Evolutionary conservation across 2,329 filamentous ascomycete genomes (phyloP).

Genomic region (Xylariaceae sp.): DNA sequence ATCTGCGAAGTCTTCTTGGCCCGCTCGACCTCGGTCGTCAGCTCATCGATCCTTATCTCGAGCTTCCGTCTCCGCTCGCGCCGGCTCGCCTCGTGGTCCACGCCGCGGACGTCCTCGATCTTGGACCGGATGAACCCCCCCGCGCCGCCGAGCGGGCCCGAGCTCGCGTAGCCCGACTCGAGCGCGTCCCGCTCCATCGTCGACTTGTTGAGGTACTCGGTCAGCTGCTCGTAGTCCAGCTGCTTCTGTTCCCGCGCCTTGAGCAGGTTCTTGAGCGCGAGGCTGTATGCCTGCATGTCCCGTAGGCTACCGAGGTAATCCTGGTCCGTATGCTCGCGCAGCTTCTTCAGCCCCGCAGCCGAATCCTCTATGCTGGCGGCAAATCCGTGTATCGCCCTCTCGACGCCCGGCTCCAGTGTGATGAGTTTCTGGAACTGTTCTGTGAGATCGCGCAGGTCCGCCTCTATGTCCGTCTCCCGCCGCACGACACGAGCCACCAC

Average conservation of each 20-base stretch:
- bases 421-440: constrained; percentile 94
- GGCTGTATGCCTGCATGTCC: constrained; percentile 93
- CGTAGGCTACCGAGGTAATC: constrained; percentile 89
- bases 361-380: constrained; percentile 81
- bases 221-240: constrained; percentile 92
- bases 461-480: constrained; percentile 79
- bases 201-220: constrained; percentile 90
- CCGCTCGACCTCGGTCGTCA: constrained; percentile 82
- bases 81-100: constrained; percentile 89
- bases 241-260: constrained; percentile 96
- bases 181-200: constrained; percentile 80
- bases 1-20: constrained; percentile 83
- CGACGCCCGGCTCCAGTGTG: constrained; percentile 79
- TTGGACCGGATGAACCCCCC: constrained; percentile 87
- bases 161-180: constrained; percentile 47
- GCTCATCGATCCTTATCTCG: constrained; percentile 85
- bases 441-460: constrained; percentile 82
- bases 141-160: constrained; percentile 61
- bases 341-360: constrained; percentile 66
- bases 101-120: constrained; percentile 91
- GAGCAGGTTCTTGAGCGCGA: constrained; percentile 79
- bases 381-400: constrained; percentile 77
- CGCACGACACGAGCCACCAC: constrained; percentile 88
- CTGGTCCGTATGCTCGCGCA: constrained; percentile 89
- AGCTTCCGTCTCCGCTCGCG: constrained; percentile 84